phyloP scores from a whole-genome alignment of 1,284 basidiomycete genomes.

The Heterobasidion annosum region DNA sequence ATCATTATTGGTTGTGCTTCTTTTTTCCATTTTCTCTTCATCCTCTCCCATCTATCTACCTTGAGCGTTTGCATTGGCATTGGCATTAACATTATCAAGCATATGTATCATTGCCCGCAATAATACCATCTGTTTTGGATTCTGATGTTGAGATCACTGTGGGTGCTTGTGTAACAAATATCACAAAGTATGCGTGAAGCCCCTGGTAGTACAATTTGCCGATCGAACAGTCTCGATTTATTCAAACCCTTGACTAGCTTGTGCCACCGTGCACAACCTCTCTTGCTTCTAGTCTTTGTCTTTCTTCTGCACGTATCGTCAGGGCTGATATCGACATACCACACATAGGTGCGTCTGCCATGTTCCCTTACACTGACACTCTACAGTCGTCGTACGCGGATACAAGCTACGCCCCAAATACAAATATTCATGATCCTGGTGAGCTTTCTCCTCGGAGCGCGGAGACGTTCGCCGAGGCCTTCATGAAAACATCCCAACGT shows the following conservation, averaged over 20 bases:
- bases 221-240: too few species aligned
- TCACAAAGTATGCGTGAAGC: too few species aligned
- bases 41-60: neutral
- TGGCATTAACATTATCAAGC: neutral
- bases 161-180: too few species aligned
- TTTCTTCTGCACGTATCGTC: too few species aligned
- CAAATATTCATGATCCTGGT: neutral
- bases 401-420: neutral
- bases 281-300: too few species aligned
- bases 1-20: neutral
- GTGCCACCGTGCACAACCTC: too few species aligned
- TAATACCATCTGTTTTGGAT: neutral
- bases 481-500: too few species aligned
- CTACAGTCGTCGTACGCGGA: neutral
- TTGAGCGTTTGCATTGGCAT: neutral
- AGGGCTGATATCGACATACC: too few species aligned
- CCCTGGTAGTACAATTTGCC: too few species aligned
- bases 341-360: neutral
- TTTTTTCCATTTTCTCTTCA: constrained; percentile 5
- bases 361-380: neutral
- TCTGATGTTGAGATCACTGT: neutral
- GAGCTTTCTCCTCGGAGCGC: neutral
- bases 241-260: too few species aligned
- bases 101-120: neutral
- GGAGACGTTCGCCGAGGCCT: too few species aligned